phyloP scores from a whole-genome alignment of 495 filamentous ascomycete species.

The Tirmania nivea region DNA sequence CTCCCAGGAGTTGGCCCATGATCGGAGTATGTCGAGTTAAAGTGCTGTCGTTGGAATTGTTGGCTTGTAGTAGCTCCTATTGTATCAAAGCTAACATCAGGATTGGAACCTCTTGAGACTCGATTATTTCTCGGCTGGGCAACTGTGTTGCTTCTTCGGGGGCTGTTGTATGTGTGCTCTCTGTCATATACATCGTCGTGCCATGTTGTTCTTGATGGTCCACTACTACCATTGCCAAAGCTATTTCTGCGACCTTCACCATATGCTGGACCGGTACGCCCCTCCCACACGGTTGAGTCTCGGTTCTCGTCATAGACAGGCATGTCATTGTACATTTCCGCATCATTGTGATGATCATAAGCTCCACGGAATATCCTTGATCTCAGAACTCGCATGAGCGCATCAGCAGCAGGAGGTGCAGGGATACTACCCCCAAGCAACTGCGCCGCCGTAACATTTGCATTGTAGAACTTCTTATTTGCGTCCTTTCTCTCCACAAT shows the following conservation, averaged over 20 bases:
- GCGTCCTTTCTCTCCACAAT: constrained; percentile 88
- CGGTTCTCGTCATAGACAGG: constrained; percentile 76
- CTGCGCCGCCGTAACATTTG: constrained; percentile 54
- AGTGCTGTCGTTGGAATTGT: constrained; percentile 14
- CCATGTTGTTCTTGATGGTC: constrained; percentile 55
- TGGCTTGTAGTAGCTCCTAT: background rate
- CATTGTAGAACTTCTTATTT: constrained; percentile 86
- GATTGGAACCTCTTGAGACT: background rate
- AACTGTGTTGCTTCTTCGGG: background rate
- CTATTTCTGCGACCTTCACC: constrained; percentile 39
- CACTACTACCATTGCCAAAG: constrained; percentile 21
- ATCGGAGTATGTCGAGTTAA: constrained; percentile 17
- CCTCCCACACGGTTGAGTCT: constrained; percentile 88
- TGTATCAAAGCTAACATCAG: no score
- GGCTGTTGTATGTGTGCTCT: background rate
- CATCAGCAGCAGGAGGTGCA: constrained; percentile 60
- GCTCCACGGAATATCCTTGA: constrained; percentile 45
- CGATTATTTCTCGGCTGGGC: background rate
- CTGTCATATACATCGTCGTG: constrained; percentile 74
- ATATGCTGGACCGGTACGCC: constrained; percentile 48
- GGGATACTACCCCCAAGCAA: constrained; percentile 57
- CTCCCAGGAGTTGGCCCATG: background rate
- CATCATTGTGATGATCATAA: constrained; percentile 21
- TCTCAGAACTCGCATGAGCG: constrained; percentile 64
- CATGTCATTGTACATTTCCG: constrained; percentile 81